Conservation (phyloP, 306 rosid genomes). For the Astragalus glycyphyllos region DNA sequence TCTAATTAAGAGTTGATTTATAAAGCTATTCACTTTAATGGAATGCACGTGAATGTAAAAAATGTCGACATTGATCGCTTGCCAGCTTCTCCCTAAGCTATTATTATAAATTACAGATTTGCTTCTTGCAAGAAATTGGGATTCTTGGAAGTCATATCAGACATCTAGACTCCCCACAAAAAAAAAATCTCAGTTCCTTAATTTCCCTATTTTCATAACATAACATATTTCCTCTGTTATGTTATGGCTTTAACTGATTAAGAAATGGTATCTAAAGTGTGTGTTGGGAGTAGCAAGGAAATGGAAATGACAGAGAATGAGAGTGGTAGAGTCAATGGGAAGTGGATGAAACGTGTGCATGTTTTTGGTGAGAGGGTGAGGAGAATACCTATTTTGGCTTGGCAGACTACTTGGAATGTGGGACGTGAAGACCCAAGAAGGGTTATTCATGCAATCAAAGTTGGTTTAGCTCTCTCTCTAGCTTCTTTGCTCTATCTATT, state of each 20-base stretch:
- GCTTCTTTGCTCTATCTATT: conserved; percentile 77
- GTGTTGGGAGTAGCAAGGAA: conserved; percentile 61
- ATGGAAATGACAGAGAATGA: conserved; percentile 49
- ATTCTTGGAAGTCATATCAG: conserved; percentile 33
- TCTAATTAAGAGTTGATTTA: conserved; percentile 27
- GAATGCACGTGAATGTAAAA: conserved; percentile 64
- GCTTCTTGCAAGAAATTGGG: conserved; percentile 47
- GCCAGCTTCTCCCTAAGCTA: conserved; percentile 42
- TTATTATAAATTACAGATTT: conserved; percentile 48
- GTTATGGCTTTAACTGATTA: conserved; percentile 12
- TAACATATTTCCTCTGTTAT: too few species aligned
- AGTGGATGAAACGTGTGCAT: conserved; percentile 49
- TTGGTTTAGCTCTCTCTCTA: conserved; percentile 75
- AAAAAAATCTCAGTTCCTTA: not conserved
- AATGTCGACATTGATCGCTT: conserved; percentile 43
- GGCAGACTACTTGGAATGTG: conserved; percentile 66
- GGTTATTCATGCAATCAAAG: conserved; percentile 81
- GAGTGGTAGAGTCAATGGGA: conserved; percentile 37
- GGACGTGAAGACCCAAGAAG: conserved; percentile 92
- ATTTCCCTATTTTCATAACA: too few species aligned
- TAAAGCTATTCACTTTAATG: conserved; percentile 54
- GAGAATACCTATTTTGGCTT: conserved; percentile 51
- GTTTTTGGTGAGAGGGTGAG: conserved; percentile 51
- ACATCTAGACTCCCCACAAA: conserved; percentile 42
- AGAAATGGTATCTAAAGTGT: conserved; percentile 64